Evolutionary conservation across 345 rosid species (phyloP).

Genomic region (Isatis tinctoria): DNA sequence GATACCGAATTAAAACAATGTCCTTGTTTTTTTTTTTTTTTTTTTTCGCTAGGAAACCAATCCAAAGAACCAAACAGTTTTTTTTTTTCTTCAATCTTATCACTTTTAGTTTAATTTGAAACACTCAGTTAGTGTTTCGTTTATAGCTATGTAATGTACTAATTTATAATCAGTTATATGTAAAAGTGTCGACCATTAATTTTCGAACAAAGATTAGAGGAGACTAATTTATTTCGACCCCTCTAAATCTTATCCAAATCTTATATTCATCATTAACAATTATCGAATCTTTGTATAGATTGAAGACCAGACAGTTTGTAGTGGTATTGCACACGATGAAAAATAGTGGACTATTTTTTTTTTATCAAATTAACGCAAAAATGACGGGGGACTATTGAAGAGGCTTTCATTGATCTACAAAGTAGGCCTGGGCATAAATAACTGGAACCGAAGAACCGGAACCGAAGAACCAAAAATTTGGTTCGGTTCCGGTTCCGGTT

Average conservation of each 20-base stretch:
- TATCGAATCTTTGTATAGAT: slow-evolving; percentile 13
- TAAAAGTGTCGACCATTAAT: not conserved
- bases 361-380: too few species aligned
- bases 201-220: slow-evolving; percentile 12
- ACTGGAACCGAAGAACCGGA: too few species aligned
- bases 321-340: too few species aligned
- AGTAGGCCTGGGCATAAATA: too few species aligned
- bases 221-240: slow-evolving; percentile 25
- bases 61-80: not conserved
- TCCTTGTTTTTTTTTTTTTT: not conserved
- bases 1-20: not conserved
- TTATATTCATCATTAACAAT: slow-evolving; percentile 24
- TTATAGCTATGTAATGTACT: not conserved
- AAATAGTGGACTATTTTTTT: too few species aligned
- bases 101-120: not conserved
- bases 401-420: not conserved
- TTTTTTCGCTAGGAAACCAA: not conserved
- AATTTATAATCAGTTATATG: not conserved
- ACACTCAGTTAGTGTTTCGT: not conserved
- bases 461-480: too few species aligned
- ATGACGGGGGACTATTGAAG: not conserved
- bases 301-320: too few species aligned
- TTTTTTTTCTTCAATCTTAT: not conserved
- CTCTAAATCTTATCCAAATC: slow-evolving; percentile 30
- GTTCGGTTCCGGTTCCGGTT: too few species aligned